Conservation (phyloP, 768 basidiomycete species). For the Leccinum broughii region DNA sequence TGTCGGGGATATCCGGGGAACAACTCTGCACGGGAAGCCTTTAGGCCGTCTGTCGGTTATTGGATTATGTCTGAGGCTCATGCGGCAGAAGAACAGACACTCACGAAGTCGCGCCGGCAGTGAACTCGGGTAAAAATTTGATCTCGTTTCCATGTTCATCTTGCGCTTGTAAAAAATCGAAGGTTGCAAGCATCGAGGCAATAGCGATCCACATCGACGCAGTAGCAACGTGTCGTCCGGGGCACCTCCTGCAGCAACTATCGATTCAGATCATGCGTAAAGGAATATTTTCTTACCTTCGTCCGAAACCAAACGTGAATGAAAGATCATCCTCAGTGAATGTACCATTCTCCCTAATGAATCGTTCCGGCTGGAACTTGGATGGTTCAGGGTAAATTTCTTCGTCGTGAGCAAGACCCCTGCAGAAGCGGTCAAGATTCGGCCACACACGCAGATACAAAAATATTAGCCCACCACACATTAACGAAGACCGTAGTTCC, state of each 20-base stretch:
- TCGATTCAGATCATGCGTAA: not conserved
- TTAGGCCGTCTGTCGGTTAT: slow-evolving; percentile 20
- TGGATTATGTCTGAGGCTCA: not conserved
- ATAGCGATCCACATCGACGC: slow-evolving; percentile 30
- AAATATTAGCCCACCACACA: slow-evolving; percentile 18
- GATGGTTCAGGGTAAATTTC: slow-evolving; percentile 40
- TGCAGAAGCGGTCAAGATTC: slow-evolving; percentile 14
- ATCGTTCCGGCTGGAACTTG: slow-evolving; percentile 44
- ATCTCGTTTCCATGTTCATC: slow-evolving; percentile 27
- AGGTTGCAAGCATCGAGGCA: slow-evolving; percentile 24
- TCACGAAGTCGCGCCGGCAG: slow-evolving; percentile 19
- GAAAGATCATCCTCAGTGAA: slow-evolving; percentile 8
- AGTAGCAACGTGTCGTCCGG: slow-evolving; percentile 24
- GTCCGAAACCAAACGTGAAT: slow-evolving; percentile 27
- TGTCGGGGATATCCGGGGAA: slow-evolving; percentile 15
- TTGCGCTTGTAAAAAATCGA: slow-evolving; percentile 23
- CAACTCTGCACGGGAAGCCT: slow-evolving; percentile 24
- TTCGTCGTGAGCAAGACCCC: slow-evolving; percentile 42
- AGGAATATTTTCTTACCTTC: slow-evolving; percentile 18
- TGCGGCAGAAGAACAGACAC: slow-evolving; percentile 1
- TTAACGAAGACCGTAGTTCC: slow-evolving; percentile 25
- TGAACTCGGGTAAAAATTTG: slow-evolving; percentile 26
- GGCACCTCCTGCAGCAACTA: slow-evolving; percentile 19
- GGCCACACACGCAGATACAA: not conserved
- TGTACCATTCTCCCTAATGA: slow-evolving; percentile 22